Conservation (phyloP, 164 flowering plant genomes). For the Cinnamomum micranthum region DNA sequence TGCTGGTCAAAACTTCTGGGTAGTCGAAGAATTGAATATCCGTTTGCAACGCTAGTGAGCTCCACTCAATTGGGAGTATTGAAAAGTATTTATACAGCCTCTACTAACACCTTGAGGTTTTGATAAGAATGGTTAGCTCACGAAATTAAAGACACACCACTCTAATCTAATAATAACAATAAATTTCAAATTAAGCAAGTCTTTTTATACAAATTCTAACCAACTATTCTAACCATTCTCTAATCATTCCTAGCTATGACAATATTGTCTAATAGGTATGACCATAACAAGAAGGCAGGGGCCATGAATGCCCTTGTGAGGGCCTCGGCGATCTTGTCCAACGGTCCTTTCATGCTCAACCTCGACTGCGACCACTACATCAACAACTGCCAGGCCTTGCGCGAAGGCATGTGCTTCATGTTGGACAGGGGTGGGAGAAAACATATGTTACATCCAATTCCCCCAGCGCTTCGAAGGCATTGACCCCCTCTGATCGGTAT, state of each 20-base stretch:
- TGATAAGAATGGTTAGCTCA: accelerated
- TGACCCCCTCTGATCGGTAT: slow-evolving; percentile 76
- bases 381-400: slow-evolving; percentile 54
- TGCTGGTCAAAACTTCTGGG: accelerated
- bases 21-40: no score
- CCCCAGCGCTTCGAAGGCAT: slow-evolving; percentile 87
- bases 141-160: accelerated
- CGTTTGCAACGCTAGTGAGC: no score
- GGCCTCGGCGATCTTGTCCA: slow-evolving; percentile 62
- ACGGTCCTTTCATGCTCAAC: slow-evolving; percentile 77
- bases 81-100: no score
- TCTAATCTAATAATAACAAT: no score
- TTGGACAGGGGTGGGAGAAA: slow-evolving; percentile 77
- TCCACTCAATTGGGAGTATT: no score
- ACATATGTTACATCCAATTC: slow-evolving; percentile 73
- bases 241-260: no score
- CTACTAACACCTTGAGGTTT: no score
- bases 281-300: slow-evolving; percentile 77
- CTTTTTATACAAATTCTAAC: no score
- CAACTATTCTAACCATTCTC: no score
- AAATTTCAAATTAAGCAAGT: no score
- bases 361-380: slow-evolving; percentile 80
- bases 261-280: slow-evolving; percentile 2
- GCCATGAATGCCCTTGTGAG: slow-evolving; percentile 82
- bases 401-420: slow-evolving; percentile 91